Percentiles rank a stretch among this genome's conserved stretches.
phyloP scores from a whole-genome alignment of 2,329 filamentous ascomycete genomes.

The Nigrograna mackinnonii region DNA sequence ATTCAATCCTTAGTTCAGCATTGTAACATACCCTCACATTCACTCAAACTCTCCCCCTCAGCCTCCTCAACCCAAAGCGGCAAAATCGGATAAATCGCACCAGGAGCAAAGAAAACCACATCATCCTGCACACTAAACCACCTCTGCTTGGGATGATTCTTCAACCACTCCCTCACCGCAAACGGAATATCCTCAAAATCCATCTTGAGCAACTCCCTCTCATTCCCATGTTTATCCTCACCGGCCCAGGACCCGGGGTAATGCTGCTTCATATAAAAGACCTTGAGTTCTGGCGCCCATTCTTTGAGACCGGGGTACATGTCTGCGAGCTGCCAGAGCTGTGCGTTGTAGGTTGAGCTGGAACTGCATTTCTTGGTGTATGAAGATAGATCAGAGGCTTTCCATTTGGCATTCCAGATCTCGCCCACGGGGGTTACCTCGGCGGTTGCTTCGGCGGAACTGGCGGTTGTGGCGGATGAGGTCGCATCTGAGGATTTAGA shows the following conservation, averaged over 20 bases:
- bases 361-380: conserved; percentile 25
- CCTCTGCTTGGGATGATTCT: conserved; percentile 45
- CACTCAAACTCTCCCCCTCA: conserved; percentile 30
- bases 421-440: conserved; percentile 31
- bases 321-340: conserved; percentile 33
- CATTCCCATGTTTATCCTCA: conserved; percentile 55
- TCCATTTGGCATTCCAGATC: conserved; percentile 36
- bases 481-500: conserved; percentile 15
- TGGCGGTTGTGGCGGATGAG: conserved; percentile 10
- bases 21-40: conserved; percentile 49
- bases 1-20: neutral
- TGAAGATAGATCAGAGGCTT: conserved; percentile 17
- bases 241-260: conserved; percentile 59
- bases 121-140: conserved; percentile 46
- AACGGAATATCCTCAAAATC: conserved; percentile 49
- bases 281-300: conserved; percentile 36
- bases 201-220: conserved; percentile 54
- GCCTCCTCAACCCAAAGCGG: conserved; percentile 54
- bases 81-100: conserved; percentile 54
- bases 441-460: conserved; percentile 8
- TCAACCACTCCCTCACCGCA: conserved; percentile 53
- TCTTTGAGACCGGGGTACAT: conserved; percentile 36
- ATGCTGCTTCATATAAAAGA: conserved; percentile 39
- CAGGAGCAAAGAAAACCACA: conserved; percentile 57
- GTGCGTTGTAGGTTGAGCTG: conserved; percentile 21